Percentiles rank a stretch among this genome's conserved stretches.
Evolutionary conservation across 352 stramenopile genomes (phyloP).

Genomic region (Plasmopara halstedii): DNA sequence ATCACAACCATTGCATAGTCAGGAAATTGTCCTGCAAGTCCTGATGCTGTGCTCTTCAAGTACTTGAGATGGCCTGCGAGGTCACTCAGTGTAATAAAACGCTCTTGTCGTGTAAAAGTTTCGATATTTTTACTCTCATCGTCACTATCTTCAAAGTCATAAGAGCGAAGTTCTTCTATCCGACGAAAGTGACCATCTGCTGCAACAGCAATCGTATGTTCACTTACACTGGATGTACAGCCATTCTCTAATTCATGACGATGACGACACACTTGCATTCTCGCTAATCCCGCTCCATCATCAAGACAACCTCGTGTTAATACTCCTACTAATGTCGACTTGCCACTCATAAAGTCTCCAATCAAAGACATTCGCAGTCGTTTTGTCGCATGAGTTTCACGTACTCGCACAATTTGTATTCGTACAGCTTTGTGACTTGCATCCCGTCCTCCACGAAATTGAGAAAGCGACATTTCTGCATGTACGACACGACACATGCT

Average conservation of each 20-base stretch:
- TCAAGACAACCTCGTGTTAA: conserved; percentile 77
- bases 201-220: conserved; percentile 76
- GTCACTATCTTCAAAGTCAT: conserved; percentile 42
- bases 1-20: conserved; percentile 85
- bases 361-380: conserved; percentile 80
- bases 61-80: conserved; percentile 83
- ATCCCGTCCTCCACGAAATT: conserved; percentile 39
- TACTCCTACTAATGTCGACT: conserved; percentile 87
- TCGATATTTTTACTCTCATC: conserved; percentile 14
- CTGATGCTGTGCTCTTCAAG: conserved; percentile 83
- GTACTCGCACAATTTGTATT: conserved; percentile 41
- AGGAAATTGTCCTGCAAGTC: conserved; percentile 73
- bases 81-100: conserved; percentile 64
- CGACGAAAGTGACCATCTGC: conserved; percentile 49
- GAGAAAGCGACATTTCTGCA: conserved; percentile 57
- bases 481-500: conserved; percentile 74
- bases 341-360: conserved; percentile 80
- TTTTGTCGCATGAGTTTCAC: conserved; percentile 46
- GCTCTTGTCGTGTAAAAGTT: conserved; percentile 18
- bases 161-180: conserved; percentile 39
- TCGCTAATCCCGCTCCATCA: conserved; percentile 74
- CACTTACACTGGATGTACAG: conserved; percentile 81
- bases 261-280: conserved; percentile 87
- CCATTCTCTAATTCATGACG: conserved; percentile 87
- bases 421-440: conserved; percentile 30